A percentile compares a stretch with the other conserved stretches of the same genome.
Evolutionary conservation across 2,329 filamentous ascomycete species (phyloP).

Genomic region (Curvularia hawaiiensis): DNA sequence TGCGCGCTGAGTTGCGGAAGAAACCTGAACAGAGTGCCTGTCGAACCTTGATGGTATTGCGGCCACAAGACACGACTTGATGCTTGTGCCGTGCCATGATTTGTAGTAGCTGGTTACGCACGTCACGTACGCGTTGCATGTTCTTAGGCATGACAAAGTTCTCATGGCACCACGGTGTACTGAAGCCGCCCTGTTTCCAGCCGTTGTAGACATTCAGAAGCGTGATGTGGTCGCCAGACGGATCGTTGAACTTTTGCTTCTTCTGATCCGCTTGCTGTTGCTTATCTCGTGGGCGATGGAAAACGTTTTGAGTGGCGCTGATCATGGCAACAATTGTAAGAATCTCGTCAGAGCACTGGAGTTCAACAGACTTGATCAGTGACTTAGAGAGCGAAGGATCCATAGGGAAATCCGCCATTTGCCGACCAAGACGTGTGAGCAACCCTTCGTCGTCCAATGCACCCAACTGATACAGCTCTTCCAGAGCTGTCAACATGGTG

Average conservation of each 20-base stretch:
- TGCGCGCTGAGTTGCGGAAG: constrained; percentile 93
- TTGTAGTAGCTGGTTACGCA: constrained; percentile 86
- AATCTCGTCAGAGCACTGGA: constrained; percentile 91
- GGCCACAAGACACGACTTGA: constrained; percentile 79
- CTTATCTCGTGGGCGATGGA: constrained; percentile 97
- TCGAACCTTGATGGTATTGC: constrained; percentile 84
- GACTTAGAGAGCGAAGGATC: constrained; percentile 90
- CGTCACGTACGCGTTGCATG: constrained; percentile 89
- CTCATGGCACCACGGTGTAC: constrained; percentile 92
- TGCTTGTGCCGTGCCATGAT: constrained; percentile 95
- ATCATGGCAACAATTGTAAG: constrained; percentile 81
- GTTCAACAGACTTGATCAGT: constrained; percentile 83
- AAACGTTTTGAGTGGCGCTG: constrained; percentile 77
- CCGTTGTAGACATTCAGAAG: constrained; percentile 95
- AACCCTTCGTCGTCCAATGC: constrained; percentile 95
- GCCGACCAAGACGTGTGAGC: constrained; percentile 85
- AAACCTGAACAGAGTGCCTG: constrained; percentile 91
- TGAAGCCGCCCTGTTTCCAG: constrained; percentile 88
- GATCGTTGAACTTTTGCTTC: constrained; percentile 96
- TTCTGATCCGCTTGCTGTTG: constrained; percentile 96
- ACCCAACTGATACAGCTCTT: constrained; percentile 90
- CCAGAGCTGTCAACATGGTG: constrained; percentile 94
- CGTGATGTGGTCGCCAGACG: constrained; percentile 91
- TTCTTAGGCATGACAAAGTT: constrained; percentile 94
- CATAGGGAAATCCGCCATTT: constrained; percentile 99